Evolutionary conservation across 176 grass and related monocot species (phyloP).

Genomic region (Oryza meyeriana): DNA sequence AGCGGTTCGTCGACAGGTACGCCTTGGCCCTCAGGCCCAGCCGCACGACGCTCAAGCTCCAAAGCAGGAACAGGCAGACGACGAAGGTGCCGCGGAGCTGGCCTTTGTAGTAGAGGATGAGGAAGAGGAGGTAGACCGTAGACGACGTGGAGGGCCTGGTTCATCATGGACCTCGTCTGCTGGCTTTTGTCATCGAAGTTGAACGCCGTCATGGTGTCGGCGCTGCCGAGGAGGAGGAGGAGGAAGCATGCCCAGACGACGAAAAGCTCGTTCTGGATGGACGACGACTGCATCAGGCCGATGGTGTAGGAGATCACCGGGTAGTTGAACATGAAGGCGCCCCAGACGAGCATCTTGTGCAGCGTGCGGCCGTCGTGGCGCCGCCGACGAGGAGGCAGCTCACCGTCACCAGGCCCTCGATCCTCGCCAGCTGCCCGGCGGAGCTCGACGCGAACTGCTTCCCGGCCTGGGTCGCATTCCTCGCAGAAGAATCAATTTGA

Average conservation of each 20-base stretch:
- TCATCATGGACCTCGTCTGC: constrained; percentile 21
- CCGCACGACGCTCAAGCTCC: not conserved
- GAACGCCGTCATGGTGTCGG: constrained; percentile 30
- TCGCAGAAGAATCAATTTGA: too few species aligned
- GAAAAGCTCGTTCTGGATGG: constrained; percentile 22
- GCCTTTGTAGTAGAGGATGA: constrained; percentile 17
- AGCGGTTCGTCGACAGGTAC: not conserved
- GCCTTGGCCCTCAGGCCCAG: not conserved
- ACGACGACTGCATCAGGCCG: constrained; percentile 19
- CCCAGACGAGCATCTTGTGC: not conserved
- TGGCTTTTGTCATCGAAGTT: constrained; percentile 7
- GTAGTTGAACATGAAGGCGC: constrained; percentile 22
- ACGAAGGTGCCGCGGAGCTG: not conserved
- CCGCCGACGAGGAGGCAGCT: constrained; percentile 1
- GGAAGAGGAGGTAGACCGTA: constrained; percentile 26
- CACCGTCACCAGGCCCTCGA: not conserved
- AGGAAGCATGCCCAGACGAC: constrained; percentile 33
- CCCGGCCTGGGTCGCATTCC: constrained; percentile 9
- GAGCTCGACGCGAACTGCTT: not conserved
- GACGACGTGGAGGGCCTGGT: constrained; percentile 8
- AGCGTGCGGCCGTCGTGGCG: not conserved
- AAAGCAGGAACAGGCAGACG: not conserved
- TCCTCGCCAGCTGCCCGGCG: not conserved
- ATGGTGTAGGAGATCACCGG: constrained; percentile 32
- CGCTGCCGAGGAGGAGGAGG: constrained; percentile 23